phyloP scores from a whole-genome alignment of 768 basidiomycete genomes.

The Leccinum boreale region DNA sequence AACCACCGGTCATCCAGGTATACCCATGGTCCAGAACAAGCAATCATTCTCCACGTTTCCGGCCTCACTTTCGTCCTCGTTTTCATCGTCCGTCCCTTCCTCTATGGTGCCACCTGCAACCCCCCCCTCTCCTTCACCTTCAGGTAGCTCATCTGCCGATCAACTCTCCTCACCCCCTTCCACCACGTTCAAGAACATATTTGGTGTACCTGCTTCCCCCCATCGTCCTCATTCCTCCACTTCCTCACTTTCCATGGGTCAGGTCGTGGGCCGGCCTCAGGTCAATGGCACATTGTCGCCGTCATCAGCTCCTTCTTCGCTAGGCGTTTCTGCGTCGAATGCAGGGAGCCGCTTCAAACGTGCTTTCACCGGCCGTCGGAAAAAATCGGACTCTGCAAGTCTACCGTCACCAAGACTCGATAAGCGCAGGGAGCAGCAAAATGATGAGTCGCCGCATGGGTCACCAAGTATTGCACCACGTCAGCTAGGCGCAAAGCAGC shows the following conservation, averaged over 20 bases:
- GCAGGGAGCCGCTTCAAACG: constrained; percentile 30
- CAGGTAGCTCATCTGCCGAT: constrained; percentile 44
- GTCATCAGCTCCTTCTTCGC: constrained; percentile 26
- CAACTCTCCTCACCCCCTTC: constrained; percentile 35
- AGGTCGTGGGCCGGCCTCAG: constrained; percentile 34
- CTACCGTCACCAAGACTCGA: constrained; percentile 22
- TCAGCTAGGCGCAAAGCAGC: constrained; percentile 31
- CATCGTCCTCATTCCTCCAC: constrained; percentile 24
- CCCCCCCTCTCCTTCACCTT: constrained; percentile 37
- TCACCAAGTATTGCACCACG: constrained; percentile 13
- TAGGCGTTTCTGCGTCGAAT: constrained; percentile 16
- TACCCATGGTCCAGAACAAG: constrained; percentile 33
- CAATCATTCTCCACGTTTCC: constrained; percentile 38
- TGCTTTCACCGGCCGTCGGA: constrained; percentile 32
- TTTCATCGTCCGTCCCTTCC: constrained; percentile 41
- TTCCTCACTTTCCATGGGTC: constrained; percentile 31
- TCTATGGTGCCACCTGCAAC: constrained; percentile 39
- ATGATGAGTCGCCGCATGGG: constrained; percentile 15
- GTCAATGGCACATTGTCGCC: constrained; percentile 20
- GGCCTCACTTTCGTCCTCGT: constrained; percentile 43
- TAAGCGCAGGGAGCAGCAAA: constrained; percentile 19
- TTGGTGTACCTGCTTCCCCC: constrained; percentile 25
- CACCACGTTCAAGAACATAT: constrained; percentile 34
- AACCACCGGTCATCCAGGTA: constrained; percentile 19
- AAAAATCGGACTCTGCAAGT: constrained; percentile 25